These are phyloP conservation scores for Samsoniella hepiali DNA, from an alignment of 2,329 filamentous ascomycete genomes.

Conservation along the genomic window DNA sequence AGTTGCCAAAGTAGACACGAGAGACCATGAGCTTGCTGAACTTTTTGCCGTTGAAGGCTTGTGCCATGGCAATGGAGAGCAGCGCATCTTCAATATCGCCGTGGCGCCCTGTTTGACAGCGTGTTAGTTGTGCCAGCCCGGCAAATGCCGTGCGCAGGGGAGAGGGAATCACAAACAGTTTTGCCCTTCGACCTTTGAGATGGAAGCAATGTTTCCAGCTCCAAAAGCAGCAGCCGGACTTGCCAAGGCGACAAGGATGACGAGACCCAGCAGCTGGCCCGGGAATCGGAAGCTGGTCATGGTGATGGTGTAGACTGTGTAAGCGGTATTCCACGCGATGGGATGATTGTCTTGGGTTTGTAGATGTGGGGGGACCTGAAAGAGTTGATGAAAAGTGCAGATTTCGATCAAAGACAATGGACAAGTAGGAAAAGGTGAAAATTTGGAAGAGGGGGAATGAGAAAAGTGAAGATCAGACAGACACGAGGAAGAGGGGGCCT, in stretches of 20 bases:
- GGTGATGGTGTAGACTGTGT: conserved; percentile 15
- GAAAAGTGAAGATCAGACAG: conserved; percentile 19
- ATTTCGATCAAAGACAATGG: background rate
- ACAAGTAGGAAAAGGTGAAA: conserved; percentile 14
- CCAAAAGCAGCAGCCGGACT: conserved; percentile 74
- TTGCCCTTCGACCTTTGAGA: conserved; percentile 76
- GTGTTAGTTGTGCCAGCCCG: conserved; percentile 16
- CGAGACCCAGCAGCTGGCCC: conserved; percentile 52
- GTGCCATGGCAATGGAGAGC: conserved; percentile 62
- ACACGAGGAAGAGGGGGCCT: conserved; percentile 19
- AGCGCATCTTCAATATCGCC: conserved; percentile 92
- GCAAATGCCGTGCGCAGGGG: background rate
- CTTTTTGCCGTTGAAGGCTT: conserved; percentile 62
- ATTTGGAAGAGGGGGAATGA: conserved; percentile 18
- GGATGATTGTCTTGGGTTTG: background rate
- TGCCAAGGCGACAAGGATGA: conserved; percentile 64
- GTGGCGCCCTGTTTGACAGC: conserved; percentile 61
- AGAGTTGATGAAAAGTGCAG: background rate
- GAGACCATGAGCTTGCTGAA: conserved; percentile 86
- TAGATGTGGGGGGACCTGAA: conserved; percentile 21
- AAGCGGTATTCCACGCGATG: conserved; percentile 4
- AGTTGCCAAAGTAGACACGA: conserved; percentile 93
- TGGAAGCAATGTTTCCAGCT: conserved; percentile 81
- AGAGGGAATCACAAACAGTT: conserved; percentile 58
- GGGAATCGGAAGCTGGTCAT: conserved; percentile 51